A percentile compares a stretch with the other conserved stretches of the same genome.
Conservation (phyloP, 768 basidiomycete genomes). For the Leucogyrophana mollusca region DNA sequence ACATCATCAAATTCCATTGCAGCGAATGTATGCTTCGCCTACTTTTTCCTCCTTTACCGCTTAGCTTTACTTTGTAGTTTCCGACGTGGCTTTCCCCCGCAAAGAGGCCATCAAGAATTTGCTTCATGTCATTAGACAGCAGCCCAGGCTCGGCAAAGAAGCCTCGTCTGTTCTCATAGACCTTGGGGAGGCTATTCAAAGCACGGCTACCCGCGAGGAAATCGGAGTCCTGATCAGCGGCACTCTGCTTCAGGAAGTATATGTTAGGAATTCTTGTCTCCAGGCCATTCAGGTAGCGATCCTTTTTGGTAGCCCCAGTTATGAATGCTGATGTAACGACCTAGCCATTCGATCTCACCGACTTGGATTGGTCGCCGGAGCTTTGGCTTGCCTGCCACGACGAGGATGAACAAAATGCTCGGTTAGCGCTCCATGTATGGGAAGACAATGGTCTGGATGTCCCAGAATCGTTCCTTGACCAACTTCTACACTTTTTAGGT, state of each 20-base stretch:
- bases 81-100: conserved; percentile 72
- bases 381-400: conserved; percentile 90
- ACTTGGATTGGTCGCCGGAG: conserved; percentile 88
- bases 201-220: conserved; percentile 63
- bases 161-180: conserved; percentile 79
- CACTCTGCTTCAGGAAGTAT: conserved; percentile 80
- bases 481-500: conserved; percentile 72
- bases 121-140: conserved; percentile 67
- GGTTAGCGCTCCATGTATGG: conserved; percentile 81
- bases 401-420: conserved; percentile 82
- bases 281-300: conserved; percentile 78
- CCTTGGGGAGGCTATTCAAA: conserved; percentile 75
- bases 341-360: conserved; percentile 92
- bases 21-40: conserved; percentile 23
- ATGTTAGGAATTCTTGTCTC: conserved; percentile 86
- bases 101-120: conserved; percentile 65
- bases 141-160: conserved; percentile 81
- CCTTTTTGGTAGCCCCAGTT: not conserved
- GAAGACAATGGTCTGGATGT: conserved; percentile 95
- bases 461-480: conserved; percentile 55
- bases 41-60: conserved; percentile 11
- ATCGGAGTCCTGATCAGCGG: conserved; percentile 65
- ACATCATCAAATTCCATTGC: conserved; percentile 35
- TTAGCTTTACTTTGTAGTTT: conserved; percentile 45
- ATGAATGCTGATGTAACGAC: conserved; percentile 1